Percentiles rank a stretch among this genome's conserved stretches.
phyloP scores from a whole-genome alignment of 495 filamentous ascomycete genomes.

The Astrothelium subdiscretum region DNA sequence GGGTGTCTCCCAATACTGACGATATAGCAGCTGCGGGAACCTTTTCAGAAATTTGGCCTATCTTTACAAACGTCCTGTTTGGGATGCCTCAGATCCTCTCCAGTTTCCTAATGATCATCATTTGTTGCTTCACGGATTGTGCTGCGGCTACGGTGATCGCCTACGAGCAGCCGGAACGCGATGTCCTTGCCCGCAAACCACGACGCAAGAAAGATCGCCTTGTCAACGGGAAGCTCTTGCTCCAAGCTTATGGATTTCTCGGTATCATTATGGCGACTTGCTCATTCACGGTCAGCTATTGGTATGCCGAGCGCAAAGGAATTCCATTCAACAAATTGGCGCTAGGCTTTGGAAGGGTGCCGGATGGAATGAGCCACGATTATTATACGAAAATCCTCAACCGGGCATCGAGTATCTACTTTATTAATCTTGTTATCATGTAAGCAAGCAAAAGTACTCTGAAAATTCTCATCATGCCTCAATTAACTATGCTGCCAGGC shows the following conservation, averaged over 20 bases:
- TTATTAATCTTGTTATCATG: slow-evolving; percentile 63
- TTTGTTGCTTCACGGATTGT: slow-evolving; percentile 29
- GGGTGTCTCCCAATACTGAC: neutral
- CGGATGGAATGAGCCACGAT: slow-evolving; percentile 34
- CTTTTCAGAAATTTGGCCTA: slow-evolving; percentile 30
- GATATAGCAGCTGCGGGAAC: slow-evolving; percentile 18
- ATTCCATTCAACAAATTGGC: slow-evolving; percentile 45
- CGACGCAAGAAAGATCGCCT: slow-evolving; percentile 27
- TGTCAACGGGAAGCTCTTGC: slow-evolving; percentile 40
- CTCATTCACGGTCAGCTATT: slow-evolving; percentile 42
- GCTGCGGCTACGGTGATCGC: slow-evolving; percentile 23
- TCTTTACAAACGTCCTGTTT: slow-evolving; percentile 28
- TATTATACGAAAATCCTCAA: slow-evolving; percentile 39
- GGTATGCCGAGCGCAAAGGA: slow-evolving; percentile 45
- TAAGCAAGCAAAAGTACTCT: slow-evolving; percentile 16
- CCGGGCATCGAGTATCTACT: slow-evolving; percentile 55
- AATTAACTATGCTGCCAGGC: slow-evolving; percentile 21
- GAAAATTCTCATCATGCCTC: slow-evolving; percentile 3
- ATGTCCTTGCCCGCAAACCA: slow-evolving; percentile 22
- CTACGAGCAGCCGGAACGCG: slow-evolving; percentile 27
- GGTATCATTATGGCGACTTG: slow-evolving; percentile 38
- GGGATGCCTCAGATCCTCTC: slow-evolving; percentile 29
- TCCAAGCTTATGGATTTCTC: slow-evolving; percentile 40
- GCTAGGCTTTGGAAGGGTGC: slow-evolving; percentile 46
- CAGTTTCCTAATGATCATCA: slow-evolving; percentile 28